A percentile compares a stretch with the other conserved stretches of the same genome.
These are phyloP conservation scores for Russula sp. DNA, from an alignment of 768 basidiomycete species.

Conservation along the genomic window DNA sequence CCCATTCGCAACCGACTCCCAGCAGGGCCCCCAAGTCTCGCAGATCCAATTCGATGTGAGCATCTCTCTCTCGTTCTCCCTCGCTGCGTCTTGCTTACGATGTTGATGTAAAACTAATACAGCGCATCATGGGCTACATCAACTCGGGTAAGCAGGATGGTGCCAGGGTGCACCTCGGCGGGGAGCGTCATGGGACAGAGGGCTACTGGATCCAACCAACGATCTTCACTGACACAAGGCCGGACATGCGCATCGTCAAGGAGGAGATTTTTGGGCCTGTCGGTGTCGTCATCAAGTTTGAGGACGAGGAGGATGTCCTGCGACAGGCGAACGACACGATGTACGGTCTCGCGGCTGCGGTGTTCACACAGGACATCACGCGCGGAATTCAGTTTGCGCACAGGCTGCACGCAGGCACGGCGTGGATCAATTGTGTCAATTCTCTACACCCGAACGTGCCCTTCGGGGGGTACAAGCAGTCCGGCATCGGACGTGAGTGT, in stretches of 20 bases:
- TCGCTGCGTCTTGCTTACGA: background rate
- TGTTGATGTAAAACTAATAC: background rate
- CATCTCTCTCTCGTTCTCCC: conserved; percentile 4
- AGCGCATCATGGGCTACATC: conserved; percentile 61
- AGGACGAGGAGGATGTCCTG: conserved; percentile 55
- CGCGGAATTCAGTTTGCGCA: conserved; percentile 69
- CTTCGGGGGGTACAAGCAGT: conserved; percentile 72
- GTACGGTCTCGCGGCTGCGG: conserved; percentile 83
- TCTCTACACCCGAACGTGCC: conserved; percentile 31
- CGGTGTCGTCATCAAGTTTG: conserved; percentile 61
- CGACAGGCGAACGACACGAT: conserved; percentile 74
- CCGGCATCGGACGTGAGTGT: conserved; percentile 63
- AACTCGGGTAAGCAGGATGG: conserved; percentile 51
- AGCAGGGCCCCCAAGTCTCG: conserved; percentile 77
- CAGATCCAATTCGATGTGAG: conserved; percentile 65
- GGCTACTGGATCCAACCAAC: conserved; percentile 64
- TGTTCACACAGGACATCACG: conserved; percentile 77
- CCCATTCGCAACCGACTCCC: conserved; percentile 52
- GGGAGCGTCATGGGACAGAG: conserved; percentile 43
- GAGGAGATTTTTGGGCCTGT: conserved; percentile 66
- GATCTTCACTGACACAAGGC: conserved; percentile 51
- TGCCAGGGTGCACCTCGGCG: conserved; percentile 51
- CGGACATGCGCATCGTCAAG: conserved; percentile 52
- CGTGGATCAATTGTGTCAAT: conserved; percentile 51
- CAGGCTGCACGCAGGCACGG: conserved; percentile 74